Base-by-base conservation (phyloP, 768 basidiomycete genomes). In the Tephrocybe sp. region DNA sequence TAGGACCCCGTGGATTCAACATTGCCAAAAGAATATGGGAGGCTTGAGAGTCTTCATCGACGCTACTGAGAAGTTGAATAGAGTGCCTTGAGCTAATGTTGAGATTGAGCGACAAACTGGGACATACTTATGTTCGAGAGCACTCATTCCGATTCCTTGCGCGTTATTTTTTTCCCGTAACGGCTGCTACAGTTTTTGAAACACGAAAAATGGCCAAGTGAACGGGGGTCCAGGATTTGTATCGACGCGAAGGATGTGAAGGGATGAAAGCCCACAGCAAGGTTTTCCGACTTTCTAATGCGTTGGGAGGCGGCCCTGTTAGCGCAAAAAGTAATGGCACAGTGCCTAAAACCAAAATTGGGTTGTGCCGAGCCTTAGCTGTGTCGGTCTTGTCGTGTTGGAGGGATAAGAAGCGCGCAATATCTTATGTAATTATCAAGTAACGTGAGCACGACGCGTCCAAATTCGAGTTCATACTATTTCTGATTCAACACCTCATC, bases 11-110 rank as follows among this genome's bases (percentile, higher is more conserved):
- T 19, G 59, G 49, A 19, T 66, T 64, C 18, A 83, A 57, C 6
- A 79, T 70, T 49, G 77, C 69, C 43, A 74, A 64, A 42, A 84
- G 61, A 33, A 83, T 58, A 47, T 82, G 76, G 16, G 77, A 78
- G 4, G 81, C 71, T 53, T 84, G 82, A n/a, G 80, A 78, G 53
- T 73, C 71, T 19, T 62, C 53, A 30, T 57, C 68, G 21, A 63
- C 75, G 60, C 78, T 82, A 50, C 9, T 47, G 41, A 49, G 8
- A 8, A 10, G 46, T 23, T 19, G 37, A n/a, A 36, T 38, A 23
- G 27, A 55, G 16, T 29, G 27, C 42, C n/a, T 47, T 49, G 24
- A 47, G 47, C 38, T 47, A 50, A 27, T 19, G 27, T 31, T 13
- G 31, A 2, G 39, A 37, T 31, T 37, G 23, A 54, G 25, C 16